Evolutionary conservation across 176 grass and related monocot genomes (phyloP).

Genomic region (Aegilops tauschii): DNA sequence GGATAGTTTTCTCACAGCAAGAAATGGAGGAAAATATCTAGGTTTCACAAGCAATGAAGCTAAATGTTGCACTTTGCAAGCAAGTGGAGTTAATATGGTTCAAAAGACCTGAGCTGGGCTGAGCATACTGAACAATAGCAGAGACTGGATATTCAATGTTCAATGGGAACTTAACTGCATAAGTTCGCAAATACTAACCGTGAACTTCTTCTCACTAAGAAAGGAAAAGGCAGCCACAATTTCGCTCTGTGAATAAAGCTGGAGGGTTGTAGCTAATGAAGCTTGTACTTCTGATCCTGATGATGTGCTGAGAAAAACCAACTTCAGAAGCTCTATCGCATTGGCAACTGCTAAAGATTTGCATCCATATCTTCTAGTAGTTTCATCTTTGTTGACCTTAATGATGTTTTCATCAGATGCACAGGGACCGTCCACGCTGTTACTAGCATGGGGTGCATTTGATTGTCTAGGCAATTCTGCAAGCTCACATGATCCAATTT

Average conservation of each 20-base stretch:
- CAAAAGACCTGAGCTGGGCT: slow-evolving; percentile 1
- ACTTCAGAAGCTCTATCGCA: slow-evolving; percentile 80
- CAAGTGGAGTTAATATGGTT: too few species aligned
- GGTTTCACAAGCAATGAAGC: background rate
- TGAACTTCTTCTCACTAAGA: slow-evolving; percentile 82
- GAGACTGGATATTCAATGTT: slow-evolving; percentile 9
- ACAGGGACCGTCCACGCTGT: slow-evolving; percentile 10
- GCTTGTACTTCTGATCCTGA: slow-evolving; percentile 64
- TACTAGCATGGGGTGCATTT: slow-evolving; percentile 32
- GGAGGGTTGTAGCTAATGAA: slow-evolving; percentile 71
- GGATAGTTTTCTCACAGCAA: slow-evolving; percentile 8
- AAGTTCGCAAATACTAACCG: slow-evolving; percentile 50
- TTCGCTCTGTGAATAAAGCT: slow-evolving; percentile 76
- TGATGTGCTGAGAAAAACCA: slow-evolving; percentile 81
- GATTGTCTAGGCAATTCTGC: slow-evolving; percentile 27
- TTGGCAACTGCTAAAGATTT: slow-evolving; percentile 82
- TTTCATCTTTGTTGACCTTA: slow-evolving; percentile 50
- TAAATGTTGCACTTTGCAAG: background rate
- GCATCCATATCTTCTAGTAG: slow-evolving; percentile 52
- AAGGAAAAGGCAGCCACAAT: slow-evolving; percentile 81
- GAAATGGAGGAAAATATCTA: background rate
- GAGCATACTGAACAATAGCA: slow-evolving; percentile 17
- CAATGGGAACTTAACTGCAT: slow-evolving; percentile 24
- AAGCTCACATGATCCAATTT: slow-evolving; percentile 28
- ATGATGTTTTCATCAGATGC: slow-evolving; percentile 42